Conservation (phyloP, 2,329 filamentous ascomycete species). For the Fusarium sp. region DNA sequence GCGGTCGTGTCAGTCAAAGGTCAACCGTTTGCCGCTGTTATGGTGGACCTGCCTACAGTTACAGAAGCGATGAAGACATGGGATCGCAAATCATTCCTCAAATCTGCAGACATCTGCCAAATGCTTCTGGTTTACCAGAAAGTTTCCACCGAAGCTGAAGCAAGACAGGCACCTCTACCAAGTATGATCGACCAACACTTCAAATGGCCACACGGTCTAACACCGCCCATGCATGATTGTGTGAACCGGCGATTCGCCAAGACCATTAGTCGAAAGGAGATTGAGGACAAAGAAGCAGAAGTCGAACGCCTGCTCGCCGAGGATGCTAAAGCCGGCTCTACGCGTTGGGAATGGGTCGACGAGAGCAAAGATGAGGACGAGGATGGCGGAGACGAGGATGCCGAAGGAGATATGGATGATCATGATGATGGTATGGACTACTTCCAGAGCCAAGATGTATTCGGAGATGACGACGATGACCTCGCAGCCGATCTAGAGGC, state of each 20-base stretch:
- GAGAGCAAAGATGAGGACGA: conserved; percentile 56
- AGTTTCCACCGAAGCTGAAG: conserved; percentile 73
- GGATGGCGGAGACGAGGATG: conserved; percentile 60
- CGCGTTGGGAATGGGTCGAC: conserved; percentile 72
- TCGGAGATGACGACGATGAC: conserved; percentile 56
- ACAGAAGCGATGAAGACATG: conserved; percentile 93
- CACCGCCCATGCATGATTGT: conserved; percentile 87
- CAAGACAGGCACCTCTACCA: conserved; percentile 73
- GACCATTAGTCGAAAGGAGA: conserved; percentile 82
- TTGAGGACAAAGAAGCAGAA: conserved; percentile 83
- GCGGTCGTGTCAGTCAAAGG: conserved; percentile 76
- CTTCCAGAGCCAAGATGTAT: conserved; percentile 45
- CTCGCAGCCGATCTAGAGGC: conserved; percentile 66
- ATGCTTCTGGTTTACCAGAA: conserved; percentile 83
- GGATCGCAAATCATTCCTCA: conserved; percentile 88
- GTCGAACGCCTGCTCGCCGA: conserved; percentile 77
- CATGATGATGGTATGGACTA: conserved; percentile 51
- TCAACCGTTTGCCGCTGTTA: conserved; percentile 76
- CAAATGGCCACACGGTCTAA: conserved; percentile 86
- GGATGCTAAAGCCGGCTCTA: conserved; percentile 69
- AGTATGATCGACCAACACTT: conserved; percentile 73
- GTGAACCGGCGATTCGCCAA: conserved; percentile 85
- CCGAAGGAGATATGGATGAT: conserved; percentile 57
- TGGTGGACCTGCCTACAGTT: conserved; percentile 87
- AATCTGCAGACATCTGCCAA: conserved; percentile 87